Evolutionary conservation across 257 asterid genomes (phyloP).

Genomic region (Apocynum venetum): DNA sequence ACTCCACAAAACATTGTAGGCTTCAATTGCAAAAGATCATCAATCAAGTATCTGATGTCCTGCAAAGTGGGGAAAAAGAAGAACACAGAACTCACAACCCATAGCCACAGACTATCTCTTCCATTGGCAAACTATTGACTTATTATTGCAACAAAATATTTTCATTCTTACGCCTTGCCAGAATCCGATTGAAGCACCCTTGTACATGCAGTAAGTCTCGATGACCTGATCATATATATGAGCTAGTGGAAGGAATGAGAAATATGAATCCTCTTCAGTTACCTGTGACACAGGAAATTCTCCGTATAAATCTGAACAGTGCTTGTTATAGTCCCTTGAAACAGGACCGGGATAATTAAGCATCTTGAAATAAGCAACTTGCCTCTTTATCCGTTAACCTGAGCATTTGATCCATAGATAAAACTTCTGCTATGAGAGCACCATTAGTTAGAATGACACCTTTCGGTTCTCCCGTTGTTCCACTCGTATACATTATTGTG

Average conservation of each 20-base stretch:
- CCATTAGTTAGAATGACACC: slow-evolving; percentile 73
- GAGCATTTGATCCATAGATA: slow-evolving; percentile 71
- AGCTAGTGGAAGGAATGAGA: slow-evolving; percentile 93
- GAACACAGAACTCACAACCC: not conserved
- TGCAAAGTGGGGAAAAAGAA: slow-evolving; percentile 25
- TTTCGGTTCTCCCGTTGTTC: slow-evolving; percentile 96
- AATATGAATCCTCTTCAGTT: slow-evolving; percentile 64
- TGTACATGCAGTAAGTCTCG: slow-evolving; percentile 59
- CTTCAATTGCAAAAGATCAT: slow-evolving; percentile 75
- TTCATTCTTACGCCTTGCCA: slow-evolving; percentile 86
- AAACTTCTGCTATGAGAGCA: slow-evolving; percentile 78
- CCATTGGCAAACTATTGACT: not conserved
- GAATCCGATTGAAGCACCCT: slow-evolving; percentile 82
- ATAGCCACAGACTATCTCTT: not conserved
- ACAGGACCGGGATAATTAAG: not conserved
- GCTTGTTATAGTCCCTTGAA: not conserved
- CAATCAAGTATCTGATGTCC: slow-evolving; percentile 81
- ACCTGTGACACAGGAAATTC: slow-evolving; percentile 37
- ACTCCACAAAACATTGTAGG: slow-evolving; percentile 93
- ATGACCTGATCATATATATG: slow-evolving; percentile 87
- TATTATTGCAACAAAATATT: not conserved
- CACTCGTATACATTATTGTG: slow-evolving; percentile 95
- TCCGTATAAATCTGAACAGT: not conserved
- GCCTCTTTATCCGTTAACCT: slow-evolving; percentile 63
- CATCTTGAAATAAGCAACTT: not conserved